Conservation (phyloP, 2,329 filamentous ascomycete species). For the Fusarium austroafricanum region DNA sequence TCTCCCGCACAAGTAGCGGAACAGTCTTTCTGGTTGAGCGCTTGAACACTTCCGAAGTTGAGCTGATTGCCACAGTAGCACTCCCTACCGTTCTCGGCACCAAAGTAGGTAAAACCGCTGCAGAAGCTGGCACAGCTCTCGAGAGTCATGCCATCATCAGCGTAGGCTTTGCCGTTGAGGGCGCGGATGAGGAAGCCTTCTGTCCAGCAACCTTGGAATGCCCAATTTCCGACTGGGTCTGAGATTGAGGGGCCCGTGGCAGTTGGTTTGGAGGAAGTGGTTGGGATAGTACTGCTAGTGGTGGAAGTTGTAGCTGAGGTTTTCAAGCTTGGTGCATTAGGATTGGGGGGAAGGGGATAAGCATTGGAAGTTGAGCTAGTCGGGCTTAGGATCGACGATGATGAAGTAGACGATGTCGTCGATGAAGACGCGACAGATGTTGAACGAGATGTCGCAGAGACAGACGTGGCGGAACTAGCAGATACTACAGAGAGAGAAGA, state of each 20-base stretch:
- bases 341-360: background rate
- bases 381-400: background rate
- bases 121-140: constrained; percentile 50
- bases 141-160: constrained; percentile 52
- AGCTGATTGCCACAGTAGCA: constrained; percentile 55
- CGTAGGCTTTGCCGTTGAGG: constrained; percentile 45
- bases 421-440: background rate
- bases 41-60: constrained; percentile 44
- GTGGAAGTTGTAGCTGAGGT: background rate
- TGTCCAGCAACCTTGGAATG: constrained; percentile 53
- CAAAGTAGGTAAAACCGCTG: constrained; percentile 48
- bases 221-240: constrained; percentile 45
- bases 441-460: background rate
- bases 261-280: constrained; percentile 8
- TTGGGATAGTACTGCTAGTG: background rate
- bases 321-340: background rate
- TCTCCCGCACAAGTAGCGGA: constrained; percentile 51
- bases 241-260: constrained; percentile 45
- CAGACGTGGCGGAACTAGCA: background rate
- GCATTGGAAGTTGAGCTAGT: background rate
- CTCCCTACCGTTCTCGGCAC: constrained; percentile 52
- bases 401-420: background rate
- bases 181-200: constrained; percentile 50
- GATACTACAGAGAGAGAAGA: no score
- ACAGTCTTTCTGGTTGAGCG: constrained; percentile 49